A percentile compares a stretch with the other conserved stretches of the same genome.
These are phyloP conservation scores for Peniophora sp. DNA, from an alignment of 1,284 basidiomycete species.

Conservation along the genomic window DNA sequence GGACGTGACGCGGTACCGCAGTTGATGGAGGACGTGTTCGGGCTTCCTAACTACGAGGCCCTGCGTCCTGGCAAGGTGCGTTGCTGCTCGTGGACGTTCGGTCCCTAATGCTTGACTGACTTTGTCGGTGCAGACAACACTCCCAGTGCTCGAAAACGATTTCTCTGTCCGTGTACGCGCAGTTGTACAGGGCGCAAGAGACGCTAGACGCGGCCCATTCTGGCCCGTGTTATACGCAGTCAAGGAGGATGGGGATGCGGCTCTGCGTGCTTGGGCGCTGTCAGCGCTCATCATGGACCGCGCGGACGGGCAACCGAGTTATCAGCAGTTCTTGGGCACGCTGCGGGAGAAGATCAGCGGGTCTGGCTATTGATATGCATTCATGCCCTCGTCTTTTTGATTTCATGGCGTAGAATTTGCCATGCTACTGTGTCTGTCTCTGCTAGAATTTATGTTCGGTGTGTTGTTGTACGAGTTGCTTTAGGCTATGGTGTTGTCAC, in stretches of 20 bases:
- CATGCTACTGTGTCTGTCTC: too few species aligned
- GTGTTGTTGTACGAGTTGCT: too few species aligned
- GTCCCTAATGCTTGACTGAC: not conserved
- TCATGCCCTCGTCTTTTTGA: too few species aligned
- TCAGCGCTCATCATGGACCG: conserved; percentile 94
- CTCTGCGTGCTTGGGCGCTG: conserved; percentile 90
- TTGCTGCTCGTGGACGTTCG: not conserved
- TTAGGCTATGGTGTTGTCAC: too few species aligned
- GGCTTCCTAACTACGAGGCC: conserved; percentile 81
- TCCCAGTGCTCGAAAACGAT: conserved; percentile 84
- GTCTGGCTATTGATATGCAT: not conserved
- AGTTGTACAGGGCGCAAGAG: conserved; percentile 87
- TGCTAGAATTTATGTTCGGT: too few species aligned
- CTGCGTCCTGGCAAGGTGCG: conserved; percentile 87
- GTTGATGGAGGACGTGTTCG: conserved; percentile 91
- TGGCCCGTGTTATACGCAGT: conserved; percentile 95
- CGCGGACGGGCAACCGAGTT: conserved; percentile 90
- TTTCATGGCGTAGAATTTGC: too few species aligned
- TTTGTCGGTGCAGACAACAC: conserved; percentile 61
- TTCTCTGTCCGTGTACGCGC: conserved; percentile 94
- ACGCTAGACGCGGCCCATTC: conserved; percentile 86
- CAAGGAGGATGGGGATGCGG: conserved; percentile 96
- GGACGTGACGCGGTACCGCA: conserved; percentile 96
- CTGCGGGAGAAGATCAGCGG: conserved; percentile 64
- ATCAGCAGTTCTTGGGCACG: conserved; percentile 84